Evolutionary conservation across 2,329 filamentous ascomycete species (phyloP).

Genomic region (Graphilbum sp.): DNA sequence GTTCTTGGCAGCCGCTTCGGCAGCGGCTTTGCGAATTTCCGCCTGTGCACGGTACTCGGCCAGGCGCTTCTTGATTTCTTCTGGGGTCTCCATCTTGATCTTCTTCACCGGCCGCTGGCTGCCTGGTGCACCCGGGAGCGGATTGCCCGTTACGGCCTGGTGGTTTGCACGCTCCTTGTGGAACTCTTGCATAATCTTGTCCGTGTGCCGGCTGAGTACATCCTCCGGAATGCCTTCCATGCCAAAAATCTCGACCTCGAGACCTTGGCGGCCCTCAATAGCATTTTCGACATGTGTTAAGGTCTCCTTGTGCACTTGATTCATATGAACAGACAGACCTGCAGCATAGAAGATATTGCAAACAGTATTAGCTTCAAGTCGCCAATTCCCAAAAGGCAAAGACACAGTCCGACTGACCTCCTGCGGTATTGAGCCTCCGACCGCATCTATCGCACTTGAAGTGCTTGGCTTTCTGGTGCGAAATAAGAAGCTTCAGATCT

Average conservation of each 20-base stretch:
- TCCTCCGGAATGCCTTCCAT: slow-evolving; percentile 94
- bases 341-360: background rate
- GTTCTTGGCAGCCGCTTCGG: slow-evolving; percentile 16
- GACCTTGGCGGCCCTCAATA: slow-evolving; percentile 64
- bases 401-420: slow-evolving; percentile 48
- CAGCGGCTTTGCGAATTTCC: slow-evolving; percentile 39
- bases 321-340: slow-evolving; percentile 95
- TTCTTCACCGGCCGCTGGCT: slow-evolving; percentile 52
- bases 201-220: slow-evolving; percentile 65
- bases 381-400: background rate
- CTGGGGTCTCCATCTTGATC: slow-evolving; percentile 55
- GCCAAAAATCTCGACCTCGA: slow-evolving; percentile 92
- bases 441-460: slow-evolving; percentile 93
- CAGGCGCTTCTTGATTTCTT: slow-evolving; percentile 66
- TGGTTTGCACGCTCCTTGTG: slow-evolving; percentile 75
- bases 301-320: slow-evolving; percentile 94
- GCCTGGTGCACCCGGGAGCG: slow-evolving; percentile 42
- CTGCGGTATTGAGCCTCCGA: slow-evolving; percentile 79
- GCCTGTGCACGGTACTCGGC: slow-evolving; percentile 60
- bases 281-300: slow-evolving; percentile 83
- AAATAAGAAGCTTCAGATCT: slow-evolving; percentile 89
- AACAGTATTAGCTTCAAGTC: too few species aligned
- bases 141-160: slow-evolving; percentile 69
- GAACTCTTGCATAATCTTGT: slow-evolving; percentile 71
- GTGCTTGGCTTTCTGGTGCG: slow-evolving; percentile 97